phyloP scores from a whole-genome alignment of 148 eudicot species.

The Silene uniflora region DNA sequence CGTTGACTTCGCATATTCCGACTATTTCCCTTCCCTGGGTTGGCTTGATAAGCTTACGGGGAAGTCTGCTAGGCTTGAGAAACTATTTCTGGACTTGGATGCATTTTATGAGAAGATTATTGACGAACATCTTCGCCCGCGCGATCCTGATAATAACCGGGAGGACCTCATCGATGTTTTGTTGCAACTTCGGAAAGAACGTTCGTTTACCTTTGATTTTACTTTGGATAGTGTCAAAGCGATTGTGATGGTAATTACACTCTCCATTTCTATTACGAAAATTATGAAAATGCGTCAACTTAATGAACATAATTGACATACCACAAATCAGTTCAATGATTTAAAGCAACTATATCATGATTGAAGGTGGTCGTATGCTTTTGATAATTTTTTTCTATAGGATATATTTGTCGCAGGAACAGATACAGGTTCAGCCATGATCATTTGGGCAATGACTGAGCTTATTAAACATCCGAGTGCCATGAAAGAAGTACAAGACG shows the following conservation, averaged over 20 bases:
- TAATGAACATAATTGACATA: too few relatives aligned
- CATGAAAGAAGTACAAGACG: conserved; percentile 7
- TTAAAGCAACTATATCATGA: too few relatives aligned
- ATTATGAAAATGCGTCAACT: too few relatives aligned
- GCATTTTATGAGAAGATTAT: conserved; percentile 31
- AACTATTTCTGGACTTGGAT: conserved; percentile 20
- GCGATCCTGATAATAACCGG: background rate
- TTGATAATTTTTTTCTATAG: background rate
- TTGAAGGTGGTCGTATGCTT: background rate
- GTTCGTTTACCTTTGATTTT: too few relatives aligned
- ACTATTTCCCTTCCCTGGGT: conserved; percentile 28
- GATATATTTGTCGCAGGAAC: too few relatives aligned
- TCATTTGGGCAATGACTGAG: too few relatives aligned
- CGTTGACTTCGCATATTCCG: conserved; percentile 17
- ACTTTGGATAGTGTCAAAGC: conserved; percentile 36
- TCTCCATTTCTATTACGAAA: too few relatives aligned
- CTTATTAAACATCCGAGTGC: background rate
- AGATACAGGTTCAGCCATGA: too few relatives aligned
- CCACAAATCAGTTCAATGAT: too few relatives aligned
- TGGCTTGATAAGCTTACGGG: conserved; percentile 34
- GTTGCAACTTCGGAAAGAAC: conserved; percentile 22
- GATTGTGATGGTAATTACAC: conserved; percentile 29
- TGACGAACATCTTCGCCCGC: conserved; percentile 25
- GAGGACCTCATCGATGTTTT: conserved; percentile 34
- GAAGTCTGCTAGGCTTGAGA: conserved; percentile 23